Evolutionary conservation across 2,329 filamentous ascomycete genomes (phyloP).

Genomic region (Fusarium sp.): DNA sequence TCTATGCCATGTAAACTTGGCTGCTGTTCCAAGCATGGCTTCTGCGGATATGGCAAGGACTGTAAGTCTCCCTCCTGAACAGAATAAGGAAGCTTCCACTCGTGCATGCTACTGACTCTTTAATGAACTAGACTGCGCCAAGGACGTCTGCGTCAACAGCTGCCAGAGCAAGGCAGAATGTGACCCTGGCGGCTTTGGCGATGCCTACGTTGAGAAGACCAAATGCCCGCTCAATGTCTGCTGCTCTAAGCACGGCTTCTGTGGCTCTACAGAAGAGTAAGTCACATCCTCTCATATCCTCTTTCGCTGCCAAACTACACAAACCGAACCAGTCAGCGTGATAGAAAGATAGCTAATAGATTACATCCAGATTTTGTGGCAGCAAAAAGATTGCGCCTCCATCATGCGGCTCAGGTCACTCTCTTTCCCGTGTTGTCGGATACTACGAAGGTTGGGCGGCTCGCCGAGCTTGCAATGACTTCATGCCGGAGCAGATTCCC

Average conservation of each 20-base stretch:
- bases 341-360: neutral
- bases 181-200: conserved; percentile 49
- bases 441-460: conserved; percentile 23
- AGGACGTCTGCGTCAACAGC: conserved; percentile 28
- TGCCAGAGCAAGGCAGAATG: conserved; percentile 49
- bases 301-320: neutral
- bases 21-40: conserved; percentile 48
- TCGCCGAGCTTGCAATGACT: conserved; percentile 1
- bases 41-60: conserved; percentile 48
- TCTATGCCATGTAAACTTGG: conserved; percentile 45
- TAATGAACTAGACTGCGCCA: conserved; percentile 17
- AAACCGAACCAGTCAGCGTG: neutral
- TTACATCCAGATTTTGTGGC: conserved; percentile 8
- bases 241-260: conserved; percentile 16
- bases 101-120: neutral
- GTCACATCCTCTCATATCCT: neutral
- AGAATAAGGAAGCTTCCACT: no score
- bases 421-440: conserved; percentile 13
- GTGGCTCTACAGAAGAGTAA: conserved; percentile 2
- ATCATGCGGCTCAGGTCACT: neutral
- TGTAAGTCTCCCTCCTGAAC: conserved; percentile 11
- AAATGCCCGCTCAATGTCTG: conserved; percentile 31
- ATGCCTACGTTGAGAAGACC: conserved; percentile 37
- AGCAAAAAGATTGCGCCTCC: conserved; percentile 8
- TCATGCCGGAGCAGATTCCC: conserved; percentile 16